Evolutionary conservation across 257 asterid genomes (phyloP).

Genomic region (Rhazya stricta): DNA sequence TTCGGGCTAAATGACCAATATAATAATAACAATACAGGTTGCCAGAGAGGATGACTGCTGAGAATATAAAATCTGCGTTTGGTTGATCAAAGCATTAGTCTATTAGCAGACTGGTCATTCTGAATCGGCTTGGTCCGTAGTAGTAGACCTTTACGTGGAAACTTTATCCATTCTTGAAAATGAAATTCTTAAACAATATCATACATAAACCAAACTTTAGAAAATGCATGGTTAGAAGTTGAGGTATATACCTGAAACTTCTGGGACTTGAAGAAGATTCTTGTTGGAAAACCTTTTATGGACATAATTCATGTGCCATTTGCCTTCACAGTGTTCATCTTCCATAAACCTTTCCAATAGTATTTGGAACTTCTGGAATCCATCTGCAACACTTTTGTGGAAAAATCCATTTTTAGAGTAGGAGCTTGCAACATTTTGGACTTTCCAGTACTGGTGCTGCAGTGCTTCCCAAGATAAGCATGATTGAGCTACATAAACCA

Average conservation of each 20-base stretch:
- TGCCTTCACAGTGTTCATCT: constrained; percentile 30
- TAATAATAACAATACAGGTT: too few relatives aligned
- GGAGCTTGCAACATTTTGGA: constrained; percentile 30
- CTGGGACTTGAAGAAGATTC: constrained; percentile 49
- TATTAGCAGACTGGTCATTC: too few relatives aligned
- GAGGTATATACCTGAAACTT: constrained; percentile 37
- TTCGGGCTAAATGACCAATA: too few relatives aligned
- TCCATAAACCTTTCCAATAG: constrained; percentile 53
- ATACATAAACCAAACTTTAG: neutral
- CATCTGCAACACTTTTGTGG: constrained; percentile 19
- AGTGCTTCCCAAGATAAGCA: constrained; percentile 68
- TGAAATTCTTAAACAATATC: too few relatives aligned
- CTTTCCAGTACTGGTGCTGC: constrained; percentile 39
- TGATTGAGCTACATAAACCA: constrained; percentile 51
- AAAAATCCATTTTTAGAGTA: constrained; percentile 19
- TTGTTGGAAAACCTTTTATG: constrained; percentile 35
- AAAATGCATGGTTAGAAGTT: neutral
- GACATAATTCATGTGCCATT: constrained; percentile 25
- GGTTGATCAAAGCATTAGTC: too few relatives aligned
- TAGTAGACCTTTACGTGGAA: too few relatives aligned
- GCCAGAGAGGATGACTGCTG: too few relatives aligned
- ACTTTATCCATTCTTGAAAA: too few relatives aligned
- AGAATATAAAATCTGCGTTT: too few relatives aligned
- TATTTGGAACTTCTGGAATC: constrained; percentile 41
- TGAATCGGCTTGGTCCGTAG: too few relatives aligned